Conservation (phyloP, 306 rosid species). For the Myrica gale region DNA sequence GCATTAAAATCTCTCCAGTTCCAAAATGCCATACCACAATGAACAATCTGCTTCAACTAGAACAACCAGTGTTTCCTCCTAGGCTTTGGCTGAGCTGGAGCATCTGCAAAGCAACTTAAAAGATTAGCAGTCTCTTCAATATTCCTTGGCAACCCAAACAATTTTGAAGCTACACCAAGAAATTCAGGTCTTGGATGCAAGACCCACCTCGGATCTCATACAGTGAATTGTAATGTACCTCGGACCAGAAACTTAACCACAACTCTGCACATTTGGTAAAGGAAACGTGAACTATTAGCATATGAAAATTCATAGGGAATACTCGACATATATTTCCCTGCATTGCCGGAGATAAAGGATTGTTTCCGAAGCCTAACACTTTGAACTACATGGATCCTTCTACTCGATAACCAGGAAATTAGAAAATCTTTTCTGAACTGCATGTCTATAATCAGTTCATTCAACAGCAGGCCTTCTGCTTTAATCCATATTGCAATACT, state of each 20-base stretch:
- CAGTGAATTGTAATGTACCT: conserved; percentile 85
- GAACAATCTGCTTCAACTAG: conserved; percentile 37
- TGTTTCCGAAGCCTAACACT: neutral
- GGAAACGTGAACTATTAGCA: conserved; percentile 24
- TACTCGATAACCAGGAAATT: neutral
- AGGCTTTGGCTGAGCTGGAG: conserved; percentile 59
- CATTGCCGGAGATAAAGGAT: neutral
- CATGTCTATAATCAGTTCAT: neutral
- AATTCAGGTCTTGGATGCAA: neutral
- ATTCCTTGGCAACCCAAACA: neutral
- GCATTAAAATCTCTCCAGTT: conserved; percentile 8
- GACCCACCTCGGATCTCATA: conserved; percentile 58
- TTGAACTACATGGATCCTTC: neutral
- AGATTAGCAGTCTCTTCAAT: conserved; percentile 17
- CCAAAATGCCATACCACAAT: conserved; percentile 13
- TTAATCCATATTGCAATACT: neutral
- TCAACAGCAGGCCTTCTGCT: neutral
- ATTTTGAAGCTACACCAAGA: conserved; percentile 1
- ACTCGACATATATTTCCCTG: neutral
- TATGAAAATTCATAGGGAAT: neutral
- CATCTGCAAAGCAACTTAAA: conserved; percentile 44
- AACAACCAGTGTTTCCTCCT: conserved; percentile 85
- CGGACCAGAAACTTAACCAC: conserved; percentile 97
- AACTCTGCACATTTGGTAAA: conserved; percentile 54
- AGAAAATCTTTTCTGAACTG: neutral